Conservation (phyloP, 192 early-diverging fungal species). For the Rhizoclosmatium sp. region DNA sequence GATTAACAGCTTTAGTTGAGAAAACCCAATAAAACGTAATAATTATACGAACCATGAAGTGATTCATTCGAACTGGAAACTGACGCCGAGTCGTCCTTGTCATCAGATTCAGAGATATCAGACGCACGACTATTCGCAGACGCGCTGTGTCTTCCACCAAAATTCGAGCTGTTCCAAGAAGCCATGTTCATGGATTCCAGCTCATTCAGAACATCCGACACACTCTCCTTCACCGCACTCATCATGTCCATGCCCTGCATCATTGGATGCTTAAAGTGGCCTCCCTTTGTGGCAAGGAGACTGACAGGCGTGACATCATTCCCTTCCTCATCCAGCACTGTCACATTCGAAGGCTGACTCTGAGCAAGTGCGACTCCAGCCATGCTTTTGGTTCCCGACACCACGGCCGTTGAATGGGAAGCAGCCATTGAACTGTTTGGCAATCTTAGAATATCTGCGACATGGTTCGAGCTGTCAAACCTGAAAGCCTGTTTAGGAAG, state of each 20-base stretch:
- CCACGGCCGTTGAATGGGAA: slow-evolving; percentile 9
- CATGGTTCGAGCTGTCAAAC: not conserved
- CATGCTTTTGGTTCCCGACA: slow-evolving; percentile 6
- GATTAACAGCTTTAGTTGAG: too few species aligned
- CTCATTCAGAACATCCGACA: slow-evolving; percentile 60
- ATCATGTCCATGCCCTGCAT: slow-evolving; percentile 34
- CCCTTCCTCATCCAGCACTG: slow-evolving; percentile 62
- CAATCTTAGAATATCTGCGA: not conserved
- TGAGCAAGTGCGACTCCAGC: not conserved
- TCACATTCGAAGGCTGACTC: not conserved
- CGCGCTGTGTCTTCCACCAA: slow-evolving; percentile 44
- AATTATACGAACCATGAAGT: slow-evolving; percentile 17
- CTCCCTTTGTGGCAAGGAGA: slow-evolving; percentile 35
- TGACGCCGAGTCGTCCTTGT: slow-evolving; percentile 44
- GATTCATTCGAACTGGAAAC: slow-evolving; percentile 40
- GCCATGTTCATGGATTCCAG: slow-evolving; percentile 54
- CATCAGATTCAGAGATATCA: slow-evolving; percentile 35
- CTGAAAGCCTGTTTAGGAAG: slow-evolving; percentile 10
- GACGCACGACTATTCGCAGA: slow-evolving; percentile 43
- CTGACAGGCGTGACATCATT: slow-evolving; percentile 68
- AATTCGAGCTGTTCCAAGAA: slow-evolving; percentile 50
- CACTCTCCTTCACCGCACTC: slow-evolving; percentile 51
- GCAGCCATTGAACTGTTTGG: not conserved
- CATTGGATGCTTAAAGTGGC: not conserved
- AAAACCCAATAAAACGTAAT: too few species aligned